A percentile compares a stretch with the other conserved stretches of the same genome.
These are phyloP conservation scores for Cornus florida DNA, from an alignment of 148 eudicot genomes.

Conservation along the genomic window DNA sequence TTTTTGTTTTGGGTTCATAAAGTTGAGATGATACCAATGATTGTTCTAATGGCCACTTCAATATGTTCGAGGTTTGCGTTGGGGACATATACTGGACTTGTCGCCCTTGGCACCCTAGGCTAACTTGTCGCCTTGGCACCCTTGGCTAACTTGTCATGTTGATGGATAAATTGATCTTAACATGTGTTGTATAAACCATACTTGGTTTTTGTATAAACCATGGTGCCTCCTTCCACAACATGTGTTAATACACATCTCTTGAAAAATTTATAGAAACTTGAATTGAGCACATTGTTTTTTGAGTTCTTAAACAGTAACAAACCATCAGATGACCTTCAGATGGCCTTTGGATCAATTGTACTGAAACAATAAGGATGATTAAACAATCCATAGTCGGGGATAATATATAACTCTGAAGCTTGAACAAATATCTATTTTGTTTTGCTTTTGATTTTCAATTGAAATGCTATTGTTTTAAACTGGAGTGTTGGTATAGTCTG, in stretches of 20 bases:
- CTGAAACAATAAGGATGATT: neutral
- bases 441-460: neutral
- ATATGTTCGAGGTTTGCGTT: neutral
- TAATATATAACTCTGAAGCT: neutral
- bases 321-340: neutral
- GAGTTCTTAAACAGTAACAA: neutral
- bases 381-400: neutral
- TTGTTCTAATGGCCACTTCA: neutral
- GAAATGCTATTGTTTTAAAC: neutral
- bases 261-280: neutral
- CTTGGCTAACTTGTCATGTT: neutral
- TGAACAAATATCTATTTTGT: neutral
- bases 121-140: neutral
- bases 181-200: too few relatives aligned
- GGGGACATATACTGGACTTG: neutral
- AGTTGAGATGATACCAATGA: neutral
- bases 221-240: neutral
- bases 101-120: neutral
- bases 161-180: neutral
- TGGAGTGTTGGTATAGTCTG: conserved; percentile 27
- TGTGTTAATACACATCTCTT: neutral
- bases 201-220: neutral
- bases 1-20: neutral
- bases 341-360: neutral
- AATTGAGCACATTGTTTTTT: neutral